A percentile compares a stretch with the other conserved stretches of the same genome.
Evolutionary conservation across 2,329 filamentous ascomycete genomes (phyloP).

Genomic region (Ophiostoma triangulosporum): DNA sequence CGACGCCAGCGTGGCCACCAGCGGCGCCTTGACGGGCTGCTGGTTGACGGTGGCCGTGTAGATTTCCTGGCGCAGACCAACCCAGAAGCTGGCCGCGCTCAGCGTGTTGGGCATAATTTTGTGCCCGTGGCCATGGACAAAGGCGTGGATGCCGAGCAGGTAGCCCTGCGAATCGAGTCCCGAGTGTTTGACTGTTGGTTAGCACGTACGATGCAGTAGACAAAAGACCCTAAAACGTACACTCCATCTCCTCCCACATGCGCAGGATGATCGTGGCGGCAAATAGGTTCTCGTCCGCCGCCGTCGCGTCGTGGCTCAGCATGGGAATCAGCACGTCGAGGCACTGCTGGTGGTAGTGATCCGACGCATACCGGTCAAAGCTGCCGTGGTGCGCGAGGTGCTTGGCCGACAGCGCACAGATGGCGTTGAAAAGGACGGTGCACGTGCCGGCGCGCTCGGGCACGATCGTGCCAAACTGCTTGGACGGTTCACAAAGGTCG

Average conservation of each 20-base stretch:
- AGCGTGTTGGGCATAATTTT: conserved; percentile 28
- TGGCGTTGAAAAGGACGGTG: conserved; percentile 40
- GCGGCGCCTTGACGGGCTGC: conserved; percentile 32
- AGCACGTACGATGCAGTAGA: too few relatives aligned
- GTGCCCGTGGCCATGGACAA: conserved; percentile 29
- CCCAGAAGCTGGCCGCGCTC: conserved; percentile 42
- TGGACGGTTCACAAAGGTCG: conserved; percentile 26
- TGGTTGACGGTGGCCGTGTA: conserved; percentile 39
- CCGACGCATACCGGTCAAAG: conserved; percentile 35
- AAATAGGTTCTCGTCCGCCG: conserved; percentile 36
- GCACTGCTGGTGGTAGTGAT: conserved; percentile 40
- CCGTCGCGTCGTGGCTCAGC: conserved; percentile 26
- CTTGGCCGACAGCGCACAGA: conserved; percentile 40
- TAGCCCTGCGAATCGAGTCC: conserved; percentile 34
- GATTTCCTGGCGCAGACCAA: conserved; percentile 45
- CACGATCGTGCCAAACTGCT: conserved; percentile 39
- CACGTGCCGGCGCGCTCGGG: conserved; percentile 37
- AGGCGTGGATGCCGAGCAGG: conserved; percentile 31
- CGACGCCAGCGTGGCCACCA: conserved; percentile 37
- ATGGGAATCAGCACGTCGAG: conserved; percentile 34
- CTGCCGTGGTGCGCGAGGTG: conserved; percentile 36
- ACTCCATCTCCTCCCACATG: conserved; percentile 41
- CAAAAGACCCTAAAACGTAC: too few relatives aligned
- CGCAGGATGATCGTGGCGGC: conserved; percentile 43
- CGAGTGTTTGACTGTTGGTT: conserved; percentile 24